Evolutionary conservation across 305 asterid genomes (phyloP), one percentile per base, ranked within the genome.

Genomic region (Ilex paraguariensis): DNA sequence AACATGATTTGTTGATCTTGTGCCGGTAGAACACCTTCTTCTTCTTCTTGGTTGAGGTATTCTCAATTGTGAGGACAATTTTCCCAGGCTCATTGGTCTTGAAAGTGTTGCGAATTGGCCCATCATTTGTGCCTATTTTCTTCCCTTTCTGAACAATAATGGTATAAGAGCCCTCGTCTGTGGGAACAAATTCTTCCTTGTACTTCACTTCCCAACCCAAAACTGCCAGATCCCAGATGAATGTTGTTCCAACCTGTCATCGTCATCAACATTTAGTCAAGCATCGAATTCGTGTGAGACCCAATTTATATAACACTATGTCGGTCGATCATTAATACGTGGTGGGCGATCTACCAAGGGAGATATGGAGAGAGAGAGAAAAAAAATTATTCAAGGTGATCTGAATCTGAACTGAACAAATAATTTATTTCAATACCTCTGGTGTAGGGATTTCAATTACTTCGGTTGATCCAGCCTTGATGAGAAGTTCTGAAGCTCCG

Each of bases 161-260:
- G 17, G 97, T 87, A 4, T 84, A 89, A 4, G 89, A 81, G 31
- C 54, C 67, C 72, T 84, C 94, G 54, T 77, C 81, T 9, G 74
- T 62, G 2, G 97, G 95, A 55, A 89, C 88, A 53, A 87, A 87
- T 66, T 87, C 97, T 59, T 81, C 95, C 13, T 79, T 80, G 67
- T 84, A 89, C 31, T 67, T 78, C 78, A 87, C 93, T 57, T 84
- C 97, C 89, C 97, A 85, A 0, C 93, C 91, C 3, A 80, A 48
- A 11, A 87, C 84, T 13, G 70, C 62, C 6, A 83, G 66, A 64
- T 89, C 97, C 97, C 95, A 89, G 61, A 81, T 77, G 39, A 74
- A 77, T 75, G 90, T 84, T 3, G 86, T 80, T 66, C 86, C 94
- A 68, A 73, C 74, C 95, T 87, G 83, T 56, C 33, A 71, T 3